These are phyloP conservation scores for Buddleja alternifolia DNA, from an alignment of 257 asterid genomes.

Conservation along the genomic window DNA sequence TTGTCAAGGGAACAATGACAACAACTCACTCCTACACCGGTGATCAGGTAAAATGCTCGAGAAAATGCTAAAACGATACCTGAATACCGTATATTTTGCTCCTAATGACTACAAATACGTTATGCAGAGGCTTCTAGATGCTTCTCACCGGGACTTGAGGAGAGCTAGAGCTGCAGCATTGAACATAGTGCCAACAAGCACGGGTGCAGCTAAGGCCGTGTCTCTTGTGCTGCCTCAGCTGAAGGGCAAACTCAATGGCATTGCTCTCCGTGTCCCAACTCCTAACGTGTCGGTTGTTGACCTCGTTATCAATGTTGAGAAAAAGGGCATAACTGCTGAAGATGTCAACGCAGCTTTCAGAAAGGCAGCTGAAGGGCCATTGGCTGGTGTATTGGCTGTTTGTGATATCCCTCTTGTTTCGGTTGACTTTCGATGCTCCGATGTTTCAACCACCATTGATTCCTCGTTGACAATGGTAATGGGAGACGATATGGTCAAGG, in stretches of 20 bases:
- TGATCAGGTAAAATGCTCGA: slow-evolving; percentile 63
- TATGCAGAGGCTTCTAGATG: slow-evolving; percentile 84
- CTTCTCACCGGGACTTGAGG: slow-evolving; percentile 89
- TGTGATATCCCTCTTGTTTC: slow-evolving; percentile 82
- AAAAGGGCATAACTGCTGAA: slow-evolving; percentile 79
- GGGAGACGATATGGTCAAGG: slow-evolving; percentile 98
- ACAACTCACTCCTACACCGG: slow-evolving; percentile 98
- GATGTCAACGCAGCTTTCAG: slow-evolving; percentile 89
- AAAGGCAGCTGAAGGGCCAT: slow-evolving; percentile 80
- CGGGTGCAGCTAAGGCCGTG: slow-evolving; percentile 97
- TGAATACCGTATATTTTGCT: too few species aligned
- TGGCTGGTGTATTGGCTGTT: slow-evolving; percentile 70
- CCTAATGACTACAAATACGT: too few species aligned
- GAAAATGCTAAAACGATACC: too few species aligned
- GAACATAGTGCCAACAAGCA: slow-evolving; percentile 93
- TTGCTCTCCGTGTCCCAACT: slow-evolving; percentile 93
- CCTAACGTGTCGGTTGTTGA: slow-evolving; percentile 95
- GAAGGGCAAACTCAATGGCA: slow-evolving; percentile 90
- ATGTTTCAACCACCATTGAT: slow-evolving; percentile 80
- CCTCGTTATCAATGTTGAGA: slow-evolving; percentile 79
- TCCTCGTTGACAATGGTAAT: slow-evolving; percentile 94
- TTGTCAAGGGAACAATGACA: slow-evolving; percentile 97
- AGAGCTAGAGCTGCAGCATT: slow-evolving; percentile 92
- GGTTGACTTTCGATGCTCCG: slow-evolving; percentile 78
- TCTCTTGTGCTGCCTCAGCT: slow-evolving; percentile 92